Percentiles rank a stretch among this genome's conserved stretches.
phyloP scores from a whole-genome alignment of 139 green algal species.

The Mesostigma viride region DNA sequence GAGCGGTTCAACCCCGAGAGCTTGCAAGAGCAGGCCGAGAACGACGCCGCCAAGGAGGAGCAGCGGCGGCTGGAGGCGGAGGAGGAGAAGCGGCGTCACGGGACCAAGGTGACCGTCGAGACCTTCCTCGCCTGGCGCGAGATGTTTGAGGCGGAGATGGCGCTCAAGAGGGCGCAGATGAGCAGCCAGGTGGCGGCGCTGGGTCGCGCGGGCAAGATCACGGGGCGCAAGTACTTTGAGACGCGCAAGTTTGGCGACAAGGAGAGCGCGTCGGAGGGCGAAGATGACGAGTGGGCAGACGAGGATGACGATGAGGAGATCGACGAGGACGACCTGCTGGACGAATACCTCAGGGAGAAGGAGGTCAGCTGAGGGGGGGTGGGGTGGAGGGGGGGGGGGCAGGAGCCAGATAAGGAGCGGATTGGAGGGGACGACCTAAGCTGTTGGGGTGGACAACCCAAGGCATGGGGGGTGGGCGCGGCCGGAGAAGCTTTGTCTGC shows the following conservation, averaged over 20 bases:
- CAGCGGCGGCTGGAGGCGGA: background rate
- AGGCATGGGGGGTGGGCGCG: too few relatives aligned
- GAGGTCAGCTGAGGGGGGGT: too few relatives aligned
- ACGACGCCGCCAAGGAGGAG: background rate
- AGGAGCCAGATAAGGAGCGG: too few relatives aligned
- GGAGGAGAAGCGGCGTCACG: constrained; percentile 5
- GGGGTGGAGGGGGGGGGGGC: too few relatives aligned
- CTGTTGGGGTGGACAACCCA: too few relatives aligned
- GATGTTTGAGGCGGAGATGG: constrained; percentile 15
- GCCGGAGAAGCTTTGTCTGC: too few relatives aligned
- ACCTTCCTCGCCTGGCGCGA: constrained; percentile 13
- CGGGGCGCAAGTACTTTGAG: constrained; percentile 21
- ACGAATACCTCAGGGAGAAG: background rate
- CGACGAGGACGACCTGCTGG: background rate
- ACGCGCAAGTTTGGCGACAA: background rate
- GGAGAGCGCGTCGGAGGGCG: constrained; percentile 14
- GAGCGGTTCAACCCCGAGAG: constrained; percentile 9
- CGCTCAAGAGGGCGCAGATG: constrained; percentile 5
- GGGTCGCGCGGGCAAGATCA: constrained; percentile 4
- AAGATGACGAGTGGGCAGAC: background rate
- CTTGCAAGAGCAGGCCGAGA: background rate
- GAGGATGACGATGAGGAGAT: background rate
- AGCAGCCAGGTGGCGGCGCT: background rate
- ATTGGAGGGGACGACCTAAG: too few relatives aligned
- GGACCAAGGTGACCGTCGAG: constrained; percentile 21